These are phyloP conservation scores for Pestalotiopsis sp. DNA, from an alignment of 2,329 filamentous ascomycete species.

Conservation along the genomic window DNA sequence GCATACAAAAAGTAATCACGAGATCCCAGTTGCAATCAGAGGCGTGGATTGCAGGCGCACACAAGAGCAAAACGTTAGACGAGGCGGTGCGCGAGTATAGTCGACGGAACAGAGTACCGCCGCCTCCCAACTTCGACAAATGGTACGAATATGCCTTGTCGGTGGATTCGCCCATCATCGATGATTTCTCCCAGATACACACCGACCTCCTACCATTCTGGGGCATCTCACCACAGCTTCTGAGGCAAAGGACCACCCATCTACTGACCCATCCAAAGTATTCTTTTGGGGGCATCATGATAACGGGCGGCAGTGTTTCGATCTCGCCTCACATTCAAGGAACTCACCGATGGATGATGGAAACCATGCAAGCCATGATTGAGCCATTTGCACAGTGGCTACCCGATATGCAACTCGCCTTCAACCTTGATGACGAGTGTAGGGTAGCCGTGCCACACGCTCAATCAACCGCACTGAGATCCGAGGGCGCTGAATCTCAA, in stretches of 20 bases:
- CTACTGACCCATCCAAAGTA: conserved; percentile 31
- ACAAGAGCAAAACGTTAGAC: conserved; percentile 51
- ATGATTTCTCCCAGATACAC: conserved; percentile 72
- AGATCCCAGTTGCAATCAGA: conserved; percentile 49
- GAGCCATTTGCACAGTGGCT: conserved; percentile 45
- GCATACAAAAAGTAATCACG: conserved; percentile 43
- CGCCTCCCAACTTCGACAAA: conserved; percentile 74
- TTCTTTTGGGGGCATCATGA: conserved; percentile 35
- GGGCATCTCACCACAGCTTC: conserved; percentile 62
- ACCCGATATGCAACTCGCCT: conserved; percentile 56
- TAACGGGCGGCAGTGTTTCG: conserved; percentile 31
- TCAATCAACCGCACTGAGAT: conserved; percentile 39
- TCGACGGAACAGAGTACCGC: conserved; percentile 64
- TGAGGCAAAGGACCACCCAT: conserved; percentile 53
- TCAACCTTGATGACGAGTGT: conserved; percentile 54
- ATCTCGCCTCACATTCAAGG: conserved; percentile 34
- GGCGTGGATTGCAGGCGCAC: conserved; percentile 45
- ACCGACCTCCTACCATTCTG: conserved; percentile 70
- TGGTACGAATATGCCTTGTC: conserved; percentile 71
- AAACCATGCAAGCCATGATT: conserved; percentile 39
- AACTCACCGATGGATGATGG: conserved; percentile 40
- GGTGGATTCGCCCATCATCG: conserved; percentile 64
- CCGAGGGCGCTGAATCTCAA: conserved; percentile 23
- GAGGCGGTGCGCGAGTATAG: conserved; percentile 69
- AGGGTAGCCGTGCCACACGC: conserved; percentile 48